These are phyloP conservation scores for Botryosphaeria dothidea DNA, from an alignment of 2,329 filamentous ascomycete genomes.

Conservation along the genomic window DNA sequence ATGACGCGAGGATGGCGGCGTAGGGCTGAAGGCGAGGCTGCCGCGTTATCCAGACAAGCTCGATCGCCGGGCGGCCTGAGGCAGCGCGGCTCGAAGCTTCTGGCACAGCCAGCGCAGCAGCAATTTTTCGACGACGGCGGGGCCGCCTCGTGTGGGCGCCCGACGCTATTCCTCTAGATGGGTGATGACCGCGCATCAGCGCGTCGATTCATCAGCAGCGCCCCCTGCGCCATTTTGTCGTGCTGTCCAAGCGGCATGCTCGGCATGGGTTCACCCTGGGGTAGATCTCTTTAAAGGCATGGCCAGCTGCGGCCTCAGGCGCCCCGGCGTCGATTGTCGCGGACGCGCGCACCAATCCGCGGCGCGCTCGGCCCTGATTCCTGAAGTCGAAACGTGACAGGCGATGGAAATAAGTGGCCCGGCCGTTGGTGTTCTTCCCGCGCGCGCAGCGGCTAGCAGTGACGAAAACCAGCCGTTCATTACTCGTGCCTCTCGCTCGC, in stretches of 20 bases:
- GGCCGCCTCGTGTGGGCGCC: background rate
- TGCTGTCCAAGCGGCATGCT: background rate
- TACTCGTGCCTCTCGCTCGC: constrained; percentile 7
- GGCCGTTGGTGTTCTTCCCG: constrained; percentile 5
- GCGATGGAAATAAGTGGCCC: constrained; percentile 12
- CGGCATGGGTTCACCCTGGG: constrained; percentile 5
- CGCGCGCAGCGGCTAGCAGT: constrained; percentile 5
- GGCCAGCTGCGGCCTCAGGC: constrained; percentile 1
- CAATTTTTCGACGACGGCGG: background rate
- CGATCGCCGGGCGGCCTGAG: background rate
- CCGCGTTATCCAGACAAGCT: background rate
- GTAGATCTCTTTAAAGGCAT: background rate
- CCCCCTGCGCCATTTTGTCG: constrained; percentile 18
- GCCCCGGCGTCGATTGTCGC: constrained; percentile 13
- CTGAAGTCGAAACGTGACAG: background rate
- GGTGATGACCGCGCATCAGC: constrained; percentile 7
- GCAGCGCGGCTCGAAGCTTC: constrained; percentile 8
- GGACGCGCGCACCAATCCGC: background rate
- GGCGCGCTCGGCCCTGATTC: background rate
- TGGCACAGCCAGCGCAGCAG: background rate
- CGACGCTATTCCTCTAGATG: background rate
- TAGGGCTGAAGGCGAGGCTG: constrained; percentile 2
- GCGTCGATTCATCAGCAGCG: constrained; percentile 10
- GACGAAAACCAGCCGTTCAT: constrained; percentile 8
- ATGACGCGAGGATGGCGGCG: background rate